These are phyloP conservation scores for Amauroascus verrucosus DNA, from an alignment of 2,329 filamentous ascomycete species.

Conservation along the genomic window DNA sequence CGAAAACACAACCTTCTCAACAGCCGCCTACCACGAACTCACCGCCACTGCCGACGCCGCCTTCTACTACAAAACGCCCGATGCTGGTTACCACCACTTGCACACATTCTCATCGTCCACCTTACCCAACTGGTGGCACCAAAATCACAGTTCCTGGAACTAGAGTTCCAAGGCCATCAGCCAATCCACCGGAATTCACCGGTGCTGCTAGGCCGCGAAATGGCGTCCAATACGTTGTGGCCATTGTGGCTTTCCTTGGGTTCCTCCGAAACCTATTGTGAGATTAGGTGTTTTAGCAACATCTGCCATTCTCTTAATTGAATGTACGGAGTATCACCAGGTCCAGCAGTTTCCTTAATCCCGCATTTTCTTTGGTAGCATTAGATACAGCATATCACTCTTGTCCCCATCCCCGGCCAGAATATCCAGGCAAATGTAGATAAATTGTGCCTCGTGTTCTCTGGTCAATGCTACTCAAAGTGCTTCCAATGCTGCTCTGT, in stretches of 20 bases:
- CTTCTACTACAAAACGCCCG: neutral
- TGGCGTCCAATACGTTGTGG: constrained; percentile 8
- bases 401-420: too few species aligned
- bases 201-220: constrained; percentile 11
- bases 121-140: neutral
- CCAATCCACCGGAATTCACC: constrained; percentile 5
- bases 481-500: neutral
- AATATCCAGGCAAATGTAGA: too few species aligned
- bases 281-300: neutral
- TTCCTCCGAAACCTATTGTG: constrained; percentile 8
- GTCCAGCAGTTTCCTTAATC: too few species aligned
- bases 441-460: neutral
- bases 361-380: too few species aligned
- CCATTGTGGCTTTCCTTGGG: constrained; percentile 12
- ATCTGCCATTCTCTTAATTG: too few species aligned
- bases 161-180: neutral
- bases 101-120: neutral
- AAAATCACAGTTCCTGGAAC: neutral
- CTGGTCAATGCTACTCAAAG: neutral
- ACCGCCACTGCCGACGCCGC: neutral
- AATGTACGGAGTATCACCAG: too few species aligned
- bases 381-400: too few species aligned
- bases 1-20: neutral
- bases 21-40: constrained; percentile 3
- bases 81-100: neutral